Evolutionary conservation across 2,329 filamentous ascomycete species (phyloP).

Genomic region (Berkeleyomyces rouxiae): DNA sequence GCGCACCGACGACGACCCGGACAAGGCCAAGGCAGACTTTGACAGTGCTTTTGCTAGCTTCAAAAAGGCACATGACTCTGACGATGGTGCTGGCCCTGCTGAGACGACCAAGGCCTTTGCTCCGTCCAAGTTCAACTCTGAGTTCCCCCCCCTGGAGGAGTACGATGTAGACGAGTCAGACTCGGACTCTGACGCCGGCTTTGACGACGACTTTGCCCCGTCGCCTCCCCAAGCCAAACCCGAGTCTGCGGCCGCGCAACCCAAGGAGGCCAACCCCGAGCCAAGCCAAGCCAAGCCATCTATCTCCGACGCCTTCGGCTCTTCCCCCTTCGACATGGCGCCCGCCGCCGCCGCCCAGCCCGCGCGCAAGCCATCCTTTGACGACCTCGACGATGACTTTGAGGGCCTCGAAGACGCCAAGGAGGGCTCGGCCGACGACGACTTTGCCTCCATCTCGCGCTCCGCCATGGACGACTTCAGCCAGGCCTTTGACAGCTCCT

Average conservation of each 20-base stretch:
- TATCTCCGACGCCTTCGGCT: constrained; percentile 26
- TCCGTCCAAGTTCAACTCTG: constrained; percentile 45
- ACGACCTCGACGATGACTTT: constrained; percentile 66
- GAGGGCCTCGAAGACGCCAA: constrained; percentile 72
- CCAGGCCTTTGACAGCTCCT: constrained; percentile 60
- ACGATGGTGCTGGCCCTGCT: constrained; percentile 18
- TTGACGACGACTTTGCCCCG: constrained; percentile 83
- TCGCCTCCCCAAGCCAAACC: constrained; percentile 27
- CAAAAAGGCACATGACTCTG: constrained; percentile 34
- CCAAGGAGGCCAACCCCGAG: constrained; percentile 17
- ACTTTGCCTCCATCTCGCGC: constrained; percentile 58
- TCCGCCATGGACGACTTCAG: constrained; percentile 66
- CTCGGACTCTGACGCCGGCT: constrained; percentile 60
- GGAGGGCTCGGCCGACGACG: constrained; percentile 62
- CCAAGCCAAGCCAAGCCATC: constrained; percentile 18
- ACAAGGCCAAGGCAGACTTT: constrained; percentile 62
- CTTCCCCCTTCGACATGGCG: constrained; percentile 18
- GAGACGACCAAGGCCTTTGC: constrained; percentile 24
- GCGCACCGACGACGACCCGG: constrained; percentile 36
- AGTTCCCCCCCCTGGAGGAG: constrained; percentile 90
- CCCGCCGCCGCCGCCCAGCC: constrained; percentile 20
- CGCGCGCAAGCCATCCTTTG: constrained; percentile 40
- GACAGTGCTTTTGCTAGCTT: constrained; percentile 75
- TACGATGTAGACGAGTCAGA: constrained; percentile 76
- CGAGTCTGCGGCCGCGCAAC: constrained; percentile 17